phyloP scores from a whole-genome alignment of 257 asterid species.

The Scutellaria barbata region DNA sequence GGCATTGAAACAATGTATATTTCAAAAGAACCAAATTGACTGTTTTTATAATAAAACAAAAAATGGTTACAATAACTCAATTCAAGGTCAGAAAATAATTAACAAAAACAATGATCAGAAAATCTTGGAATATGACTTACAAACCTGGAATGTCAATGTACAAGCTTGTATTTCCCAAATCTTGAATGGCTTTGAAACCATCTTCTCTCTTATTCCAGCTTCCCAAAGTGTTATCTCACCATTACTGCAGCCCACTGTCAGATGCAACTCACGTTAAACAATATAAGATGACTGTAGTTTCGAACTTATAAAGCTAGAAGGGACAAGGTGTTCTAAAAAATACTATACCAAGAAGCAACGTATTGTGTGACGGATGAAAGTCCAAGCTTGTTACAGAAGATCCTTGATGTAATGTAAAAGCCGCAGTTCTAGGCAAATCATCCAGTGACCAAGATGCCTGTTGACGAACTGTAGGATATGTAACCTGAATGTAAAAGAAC shows the following conservation, averaged over 20 bases:
- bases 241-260: constrained; percentile 83
- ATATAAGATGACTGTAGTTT: constrained; percentile 15
- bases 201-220: constrained; percentile 80
- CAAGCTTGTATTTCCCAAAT: constrained; percentile 83
- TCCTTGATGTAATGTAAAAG: constrained; percentile 90
- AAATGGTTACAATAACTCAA: not conserved
- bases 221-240: constrained; percentile 96
- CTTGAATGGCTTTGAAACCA: constrained; percentile 82
- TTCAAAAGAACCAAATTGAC: constrained; percentile 5
- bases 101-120: constrained; percentile 1
- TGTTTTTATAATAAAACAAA: constrained; percentile 13
- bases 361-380: constrained; percentile 88
- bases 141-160: constrained; percentile 79
- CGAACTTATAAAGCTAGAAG: not conserved
- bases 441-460: constrained; percentile 82
- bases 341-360: constrained; percentile 79
- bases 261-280: constrained; percentile 22
- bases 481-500: constrained; percentile 61
- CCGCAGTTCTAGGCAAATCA: constrained; percentile 93
- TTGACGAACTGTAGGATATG: constrained; percentile 88
- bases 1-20: constrained; percentile 12
- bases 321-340: constrained; percentile 10
- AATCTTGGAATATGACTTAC: constrained; percentile 17
- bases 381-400: constrained; percentile 86
- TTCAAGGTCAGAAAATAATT: constrained; percentile 6